A percentile compares a stretch with the other conserved stretches of the same genome.
Evolutionary conservation across 345 rosid species (phyloP).

Genomic region (Lumnitzera racemosa): DNA sequence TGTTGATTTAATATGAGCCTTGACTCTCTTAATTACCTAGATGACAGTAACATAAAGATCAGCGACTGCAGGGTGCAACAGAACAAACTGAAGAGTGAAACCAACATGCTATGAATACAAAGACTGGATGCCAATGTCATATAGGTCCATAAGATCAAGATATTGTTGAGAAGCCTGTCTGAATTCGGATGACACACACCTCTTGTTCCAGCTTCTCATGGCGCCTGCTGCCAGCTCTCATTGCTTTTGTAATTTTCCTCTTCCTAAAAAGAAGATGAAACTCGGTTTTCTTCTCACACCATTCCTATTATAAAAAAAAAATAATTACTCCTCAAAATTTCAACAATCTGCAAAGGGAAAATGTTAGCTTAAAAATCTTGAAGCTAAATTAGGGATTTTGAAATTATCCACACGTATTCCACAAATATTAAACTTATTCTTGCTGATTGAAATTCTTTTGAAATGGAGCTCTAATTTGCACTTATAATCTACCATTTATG

Average conservation of each 20-base stretch:
- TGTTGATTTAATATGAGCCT: constrained; percentile 31
- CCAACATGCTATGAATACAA: neutral
- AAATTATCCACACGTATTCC: too few relatives aligned
- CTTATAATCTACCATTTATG: too few relatives aligned
- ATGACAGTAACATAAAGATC: constrained; percentile 1
- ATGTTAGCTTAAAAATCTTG: too few relatives aligned
- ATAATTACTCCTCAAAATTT: neutral
- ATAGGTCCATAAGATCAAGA: neutral
- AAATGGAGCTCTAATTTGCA: too few relatives aligned
- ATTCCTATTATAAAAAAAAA: constrained; percentile 38
- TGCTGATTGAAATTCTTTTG: too few relatives aligned
- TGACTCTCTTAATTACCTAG: constrained; percentile 48
- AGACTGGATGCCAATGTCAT: neutral
- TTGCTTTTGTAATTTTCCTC: constrained; percentile 42
- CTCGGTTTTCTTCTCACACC: constrained; percentile 90
- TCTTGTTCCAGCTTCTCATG: constrained; percentile 67
- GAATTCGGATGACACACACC: constrained; percentile 21
- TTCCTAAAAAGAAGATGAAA: constrained; percentile 34
- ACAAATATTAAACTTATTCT: too few relatives aligned
- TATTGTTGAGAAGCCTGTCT: neutral
- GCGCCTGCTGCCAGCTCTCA: constrained; percentile 70
- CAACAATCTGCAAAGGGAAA: neutral
- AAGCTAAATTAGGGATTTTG: too few relatives aligned
- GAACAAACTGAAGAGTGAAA: neutral
- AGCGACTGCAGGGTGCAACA: constrained; percentile 1